Percentiles rank a stretch among this genome's conserved stretches.
These are phyloP conservation scores for Penicillium sp. DNA, from an alignment of 2,329 filamentous ascomycete species.

Conservation along the genomic window DNA sequence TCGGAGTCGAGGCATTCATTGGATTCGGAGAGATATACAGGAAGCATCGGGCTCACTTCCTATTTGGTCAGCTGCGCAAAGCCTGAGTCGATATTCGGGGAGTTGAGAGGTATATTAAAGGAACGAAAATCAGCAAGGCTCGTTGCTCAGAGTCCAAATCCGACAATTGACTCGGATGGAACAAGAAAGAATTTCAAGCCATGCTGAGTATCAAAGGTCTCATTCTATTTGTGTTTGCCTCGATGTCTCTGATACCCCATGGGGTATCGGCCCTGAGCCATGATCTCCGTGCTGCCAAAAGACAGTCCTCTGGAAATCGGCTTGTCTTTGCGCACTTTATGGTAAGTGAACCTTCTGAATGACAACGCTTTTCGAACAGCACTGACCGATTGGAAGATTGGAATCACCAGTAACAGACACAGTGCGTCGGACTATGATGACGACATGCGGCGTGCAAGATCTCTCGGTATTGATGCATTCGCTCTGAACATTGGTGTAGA, in stretches of 20 bases:
- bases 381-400: constrained; percentile 35
- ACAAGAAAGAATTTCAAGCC: background rate
- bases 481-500: constrained; percentile 51
- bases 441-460: constrained; percentile 47
- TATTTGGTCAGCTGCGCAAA: background rate
- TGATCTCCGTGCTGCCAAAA: background rate
- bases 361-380: too few relatives aligned
- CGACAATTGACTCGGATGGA: background rate
- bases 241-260: background rate
- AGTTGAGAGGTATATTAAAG: background rate
- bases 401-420: constrained; percentile 44
- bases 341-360: constrained; percentile 20
- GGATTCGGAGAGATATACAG: background rate
- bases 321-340: constrained; percentile 47
- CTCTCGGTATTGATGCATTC: constrained; percentile 48
- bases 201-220: background rate
- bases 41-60: background rate
- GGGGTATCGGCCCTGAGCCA: background rate
- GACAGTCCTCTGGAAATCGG: constrained; percentile 13
- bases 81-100: background rate
- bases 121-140: background rate
- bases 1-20: background rate
- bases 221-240: background rate
- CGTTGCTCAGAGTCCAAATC: background rate
- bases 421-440: constrained; percentile 47